Base-by-base conservation (phyloP, 106 monocot species). In the Dendrobium huoshanense region DNA sequence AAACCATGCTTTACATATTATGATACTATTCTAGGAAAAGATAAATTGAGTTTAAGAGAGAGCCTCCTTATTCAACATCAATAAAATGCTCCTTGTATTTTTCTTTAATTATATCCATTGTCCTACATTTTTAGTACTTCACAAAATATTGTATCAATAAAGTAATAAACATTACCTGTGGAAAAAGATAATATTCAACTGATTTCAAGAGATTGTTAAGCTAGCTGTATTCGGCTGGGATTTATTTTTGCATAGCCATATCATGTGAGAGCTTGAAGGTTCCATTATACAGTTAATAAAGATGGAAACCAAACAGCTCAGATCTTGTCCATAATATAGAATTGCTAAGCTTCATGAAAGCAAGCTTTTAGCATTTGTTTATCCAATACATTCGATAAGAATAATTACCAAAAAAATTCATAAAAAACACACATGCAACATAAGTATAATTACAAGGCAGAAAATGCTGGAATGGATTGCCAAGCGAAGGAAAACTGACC, bases 401-500 rank as follows among this genome's bases (percentile, higher is more conserved):
- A 73, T 73, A 73, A 41, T 41, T 16, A 73, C 41, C 15, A 40
- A 37, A 73, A 17, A 40, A 41, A 41, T 73, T 11, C 40, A 29
- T 15, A 40, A 74, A 74, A 74, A 20, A 44, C 6, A 24, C 13
- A 43, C 76, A 51, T 29, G 15, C 48, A 48, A 41, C 25, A 76
- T 25, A 20, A 5, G 20, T n/a, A n/a, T 20, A 74, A 44, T 44
- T 42, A 42, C 4, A 41, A 40, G 13, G 40, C 13, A 37, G 15
- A 59, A 37, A 18, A 7, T 49, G 61, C 24, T 67, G 56, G 20
- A 43, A 61, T 10, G 41, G 33, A 29, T 20, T 24, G 9, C 59
- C 31, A 67, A n/a, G 79, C 48, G 25, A 17, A 24, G 29, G 54
- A n/a, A 48, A 70, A 5, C 45, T 58, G 91, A 98, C 98, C 95